phyloP scores from a whole-genome alignment of 805 yeast species.

The Clavispora santaluciae region DNA sequence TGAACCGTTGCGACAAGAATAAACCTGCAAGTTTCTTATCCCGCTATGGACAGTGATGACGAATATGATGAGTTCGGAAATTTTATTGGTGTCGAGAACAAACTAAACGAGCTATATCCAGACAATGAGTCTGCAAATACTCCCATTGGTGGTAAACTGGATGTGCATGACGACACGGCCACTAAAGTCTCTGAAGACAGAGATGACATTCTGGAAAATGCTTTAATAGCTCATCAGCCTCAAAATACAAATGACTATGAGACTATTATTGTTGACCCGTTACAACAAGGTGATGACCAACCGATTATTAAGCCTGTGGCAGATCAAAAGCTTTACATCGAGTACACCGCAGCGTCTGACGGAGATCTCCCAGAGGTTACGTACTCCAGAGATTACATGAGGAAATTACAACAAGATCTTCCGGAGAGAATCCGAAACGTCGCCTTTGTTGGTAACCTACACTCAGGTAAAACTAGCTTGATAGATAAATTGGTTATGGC shows the following conservation, averaged over 20 bases:
- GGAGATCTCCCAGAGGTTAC: constrained; percentile 50
- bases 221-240: background rate
- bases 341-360: constrained; percentile 13
- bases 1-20: background rate
- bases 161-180: background rate
- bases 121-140: background rate
- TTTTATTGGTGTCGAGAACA: constrained; percentile 47
- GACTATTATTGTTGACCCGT: constrained; percentile 14
- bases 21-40: background rate
- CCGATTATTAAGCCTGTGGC: constrained; percentile 61
- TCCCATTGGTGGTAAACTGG: constrained; percentile 16
- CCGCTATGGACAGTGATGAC: constrained; percentile 52
- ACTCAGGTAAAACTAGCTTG: constrained; percentile 82
- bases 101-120: background rate
- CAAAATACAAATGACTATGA: constrained; percentile 1
- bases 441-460: constrained; percentile 73
- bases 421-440: constrained; percentile 71
- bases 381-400: constrained; percentile 62
- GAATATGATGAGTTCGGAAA: constrained; percentile 82
- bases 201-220: background rate
- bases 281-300: constrained; percentile 27
- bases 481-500: constrained; percentile 63
- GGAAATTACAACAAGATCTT: constrained; percentile 36
- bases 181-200: background rate
- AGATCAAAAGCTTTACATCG: constrained; percentile 42